Evolutionary conservation across 2,329 filamentous ascomycete species (phyloP), one percentile per base, ranked within the genome.

Genomic region (Capronia americana): DNA sequence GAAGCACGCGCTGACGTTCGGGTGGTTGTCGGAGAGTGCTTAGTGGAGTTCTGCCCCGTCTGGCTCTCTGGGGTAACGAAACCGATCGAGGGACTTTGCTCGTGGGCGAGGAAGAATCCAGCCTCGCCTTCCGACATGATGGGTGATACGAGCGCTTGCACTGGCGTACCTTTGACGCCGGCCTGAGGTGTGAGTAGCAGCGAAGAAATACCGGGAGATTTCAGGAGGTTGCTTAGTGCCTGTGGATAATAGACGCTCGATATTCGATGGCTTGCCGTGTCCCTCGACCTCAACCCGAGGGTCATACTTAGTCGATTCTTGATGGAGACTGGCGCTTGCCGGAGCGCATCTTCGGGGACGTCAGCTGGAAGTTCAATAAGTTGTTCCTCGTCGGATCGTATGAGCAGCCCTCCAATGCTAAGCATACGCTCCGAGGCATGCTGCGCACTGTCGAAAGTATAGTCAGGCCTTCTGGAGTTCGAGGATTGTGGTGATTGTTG

Each of bases 361-460:
- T 73, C 67, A 38, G 71, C 71, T 34, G 71, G 71, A 12, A 73
- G 67, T 55, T 73, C 71, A 32, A 72, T 59, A 12, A 68, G 64
- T 24, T 67, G 59, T 30, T 65, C 56, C 30, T 63, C 46, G 1
- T 46, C 59, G 30, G 59, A 24, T 28, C 63, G 62, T 12, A 60
- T 65, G 41, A 66, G 34, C 28, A 65, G 28, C 8, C 63, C 65
- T 12, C 55, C 57, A 50, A 64, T 12, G 20, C 26, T 57, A 6
- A 23, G 65, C 34, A 34, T 46, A 34, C 34, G 56, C 17, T 63
- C 62, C n/a, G 38, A 26, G 30, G 56, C 30, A 1, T 59, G 46
- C 53, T 51, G 59, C 12, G 46, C 32, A 23, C 46, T 26, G 23
- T 64, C 59, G 20, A 54, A 30, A n/a, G 46, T 24, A 32, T 41